Percentiles rank a stretch among this genome's conserved stretches.
Conservation (phyloP, 2,329 filamentous ascomycete species). For the Colletotrichum abscissum region DNA sequence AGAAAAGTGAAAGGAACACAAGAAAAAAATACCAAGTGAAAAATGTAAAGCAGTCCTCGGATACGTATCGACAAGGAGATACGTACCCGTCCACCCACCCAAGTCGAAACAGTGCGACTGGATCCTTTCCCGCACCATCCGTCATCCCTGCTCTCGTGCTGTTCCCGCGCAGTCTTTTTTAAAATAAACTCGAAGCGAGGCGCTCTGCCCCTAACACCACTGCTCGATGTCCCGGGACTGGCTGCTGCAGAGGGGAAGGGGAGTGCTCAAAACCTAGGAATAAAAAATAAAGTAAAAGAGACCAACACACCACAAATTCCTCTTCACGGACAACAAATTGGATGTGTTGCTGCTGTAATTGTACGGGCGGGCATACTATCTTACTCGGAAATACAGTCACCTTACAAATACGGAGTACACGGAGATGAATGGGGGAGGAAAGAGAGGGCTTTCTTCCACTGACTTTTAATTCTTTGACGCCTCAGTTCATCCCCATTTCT, state of each 20-base stretch:
- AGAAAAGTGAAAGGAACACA: neutral
- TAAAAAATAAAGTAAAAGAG: neutral
- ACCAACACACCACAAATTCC: neutral
- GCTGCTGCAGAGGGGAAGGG: neutral
- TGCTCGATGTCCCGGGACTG: constrained; percentile 12
- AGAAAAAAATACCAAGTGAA: too few species aligned
- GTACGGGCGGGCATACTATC: neutral
- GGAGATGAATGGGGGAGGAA: neutral
- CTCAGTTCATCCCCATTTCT: neutral
- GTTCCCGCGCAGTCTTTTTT: constrained; percentile 25
- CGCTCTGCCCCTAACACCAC: neutral
- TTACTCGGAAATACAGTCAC: too few species aligned
- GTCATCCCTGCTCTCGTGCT: constrained; percentile 14
- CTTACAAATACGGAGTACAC: too few species aligned
- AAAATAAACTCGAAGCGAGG: constrained; percentile 32
- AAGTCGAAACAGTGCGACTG: constrained; percentile 16
- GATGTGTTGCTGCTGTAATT: neutral
- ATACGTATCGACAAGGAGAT: constrained; percentile 17
- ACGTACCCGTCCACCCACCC: neutral
- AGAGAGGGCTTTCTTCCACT: neutral
- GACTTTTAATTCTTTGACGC: neutral
- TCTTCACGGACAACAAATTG: neutral
- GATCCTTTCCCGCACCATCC: neutral
- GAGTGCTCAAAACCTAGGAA: neutral
- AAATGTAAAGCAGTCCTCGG: too few species aligned